Conservation (phyloP, 345 rosid species). For the Populus nigra region DNA sequence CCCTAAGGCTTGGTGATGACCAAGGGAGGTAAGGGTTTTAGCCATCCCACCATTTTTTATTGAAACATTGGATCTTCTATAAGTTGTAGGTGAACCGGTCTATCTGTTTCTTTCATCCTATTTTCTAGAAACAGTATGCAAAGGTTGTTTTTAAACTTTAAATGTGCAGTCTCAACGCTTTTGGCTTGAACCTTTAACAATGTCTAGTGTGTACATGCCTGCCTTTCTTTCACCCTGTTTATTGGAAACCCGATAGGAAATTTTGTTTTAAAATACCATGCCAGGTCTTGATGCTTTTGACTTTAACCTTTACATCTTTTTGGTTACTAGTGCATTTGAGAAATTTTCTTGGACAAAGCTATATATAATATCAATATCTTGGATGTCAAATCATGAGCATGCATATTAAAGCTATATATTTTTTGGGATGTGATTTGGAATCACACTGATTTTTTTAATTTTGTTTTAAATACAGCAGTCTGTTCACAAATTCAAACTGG, state of each 20-base stretch:
- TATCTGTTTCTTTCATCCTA: neutral
- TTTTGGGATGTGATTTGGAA: neutral
- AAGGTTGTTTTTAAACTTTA: neutral
- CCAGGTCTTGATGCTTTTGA: neutral
- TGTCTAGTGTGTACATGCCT: neutral
- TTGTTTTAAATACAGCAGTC: slow-evolving; percentile 44
- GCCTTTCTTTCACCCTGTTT: neutral
- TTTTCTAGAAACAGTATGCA: neutral
- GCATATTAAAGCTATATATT: neutral
- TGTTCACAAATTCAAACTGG: slow-evolving; percentile 95
- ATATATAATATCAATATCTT: neutral
- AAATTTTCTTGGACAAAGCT: neutral
- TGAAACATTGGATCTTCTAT: neutral
- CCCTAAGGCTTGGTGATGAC: slow-evolving; percentile 91
- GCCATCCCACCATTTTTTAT: neutral
- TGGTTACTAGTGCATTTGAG: neutral
- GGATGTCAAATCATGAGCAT: neutral
- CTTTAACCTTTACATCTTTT: neutral
- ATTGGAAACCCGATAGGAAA: neutral
- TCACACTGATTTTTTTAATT: neutral
- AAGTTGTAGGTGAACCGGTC: neutral
- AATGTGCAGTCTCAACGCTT: neutral
- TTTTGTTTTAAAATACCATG: neutral
- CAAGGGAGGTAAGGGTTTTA: slow-evolving; percentile 69
- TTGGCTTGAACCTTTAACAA: neutral